Conservation (phyloP, 2,329 filamentous ascomycete genomes). For the Xylaria polymorpha region DNA sequence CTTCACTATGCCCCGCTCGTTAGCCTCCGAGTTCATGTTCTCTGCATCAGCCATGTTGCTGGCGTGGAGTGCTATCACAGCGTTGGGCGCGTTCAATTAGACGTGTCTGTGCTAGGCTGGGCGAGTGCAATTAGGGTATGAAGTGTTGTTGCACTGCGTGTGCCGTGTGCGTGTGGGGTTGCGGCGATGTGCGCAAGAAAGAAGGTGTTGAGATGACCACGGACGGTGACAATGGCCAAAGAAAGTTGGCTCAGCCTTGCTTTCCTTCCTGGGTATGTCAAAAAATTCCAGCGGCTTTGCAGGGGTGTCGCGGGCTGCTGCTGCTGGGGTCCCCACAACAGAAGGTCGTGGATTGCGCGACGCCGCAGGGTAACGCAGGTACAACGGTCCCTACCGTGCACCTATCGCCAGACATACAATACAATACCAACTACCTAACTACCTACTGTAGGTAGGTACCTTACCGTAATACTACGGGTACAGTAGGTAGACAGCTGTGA, state of each 20-base stretch:
- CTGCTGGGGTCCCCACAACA: slow-evolving; percentile 8
- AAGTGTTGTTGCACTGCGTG: neutral
- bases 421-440: no score
- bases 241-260: slow-evolving; percentile 45
- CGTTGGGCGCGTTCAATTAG: neutral
- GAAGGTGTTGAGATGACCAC: slow-evolving; percentile 11
- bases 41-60: slow-evolving; percentile 59
- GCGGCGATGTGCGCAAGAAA: neutral
- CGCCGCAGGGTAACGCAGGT: slow-evolving; percentile 7
- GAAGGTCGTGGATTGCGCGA: slow-evolving; percentile 2
- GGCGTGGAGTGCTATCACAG: neutral
- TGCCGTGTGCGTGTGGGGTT: neutral
- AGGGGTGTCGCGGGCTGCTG: neutral
- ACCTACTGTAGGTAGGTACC: no score
- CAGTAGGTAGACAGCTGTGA: neutral
- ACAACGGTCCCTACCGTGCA: neutral
- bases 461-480: no score
- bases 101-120: neutral
- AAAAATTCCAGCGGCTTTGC: slow-evolving; percentile 43
- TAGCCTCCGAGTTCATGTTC: slow-evolving; percentile 52
- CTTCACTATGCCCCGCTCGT: slow-evolving; percentile 68
- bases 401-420: neutral
- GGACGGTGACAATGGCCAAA: slow-evolving; percentile 5
- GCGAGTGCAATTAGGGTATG: neutral
- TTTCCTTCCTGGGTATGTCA: slow-evolving; percentile 27